Evolutionary conservation across 352 stramenopile species (phyloP).

Genomic region (Globisporangium spiculum): DNA sequence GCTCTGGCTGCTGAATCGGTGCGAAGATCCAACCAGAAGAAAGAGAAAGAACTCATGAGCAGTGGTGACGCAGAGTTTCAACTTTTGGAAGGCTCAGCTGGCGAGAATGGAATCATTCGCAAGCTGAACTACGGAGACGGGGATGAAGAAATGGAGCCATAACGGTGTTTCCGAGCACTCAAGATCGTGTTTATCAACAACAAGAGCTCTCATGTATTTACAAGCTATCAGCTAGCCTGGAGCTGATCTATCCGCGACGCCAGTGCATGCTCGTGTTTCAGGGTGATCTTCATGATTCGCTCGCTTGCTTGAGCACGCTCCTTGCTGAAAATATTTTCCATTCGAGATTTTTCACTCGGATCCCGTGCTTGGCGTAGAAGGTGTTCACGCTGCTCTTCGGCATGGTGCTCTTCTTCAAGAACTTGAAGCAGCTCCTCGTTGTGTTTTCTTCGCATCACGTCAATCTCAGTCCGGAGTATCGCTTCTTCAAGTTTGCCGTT

Average conservation of each 20-base stretch:
- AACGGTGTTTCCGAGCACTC: neutral
- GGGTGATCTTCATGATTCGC: slow-evolving; percentile 76
- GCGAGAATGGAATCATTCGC: slow-evolving; percentile 10
- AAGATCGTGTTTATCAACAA: neutral
- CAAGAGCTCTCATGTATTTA: neutral
- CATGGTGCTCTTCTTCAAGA: slow-evolving; percentile 76
- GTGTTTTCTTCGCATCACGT: slow-evolving; percentile 53
- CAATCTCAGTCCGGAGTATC: slow-evolving; percentile 32
- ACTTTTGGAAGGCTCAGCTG: neutral
- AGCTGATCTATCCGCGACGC: slow-evolving; percentile 30
- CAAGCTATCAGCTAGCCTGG: slow-evolving; percentile 4
- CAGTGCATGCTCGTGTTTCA: slow-evolving; percentile 62
- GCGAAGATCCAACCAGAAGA: slow-evolving; percentile 25
- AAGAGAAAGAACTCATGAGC: slow-evolving; percentile 6
- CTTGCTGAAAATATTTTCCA: slow-evolving; percentile 70
- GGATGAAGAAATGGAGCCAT: slow-evolving; percentile 19
- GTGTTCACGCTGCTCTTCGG: slow-evolving; percentile 77
- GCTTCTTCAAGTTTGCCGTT: slow-evolving; percentile 20
- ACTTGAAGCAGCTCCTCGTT: slow-evolving; percentile 72
- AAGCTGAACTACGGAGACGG: slow-evolving; percentile 19
- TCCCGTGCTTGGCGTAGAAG: slow-evolving; percentile 41
- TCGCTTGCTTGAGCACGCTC: slow-evolving; percentile 74
- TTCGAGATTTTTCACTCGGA: slow-evolving; percentile 37
- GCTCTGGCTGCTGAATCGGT: slow-evolving; percentile 30
- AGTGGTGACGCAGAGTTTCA: neutral